A percentile compares a stretch with the other conserved stretches of the same genome.
These are phyloP conservation scores for Ustilago curta DNA, from an alignment of 1,284 basidiomycete genomes.

Conservation along the genomic window DNA sequence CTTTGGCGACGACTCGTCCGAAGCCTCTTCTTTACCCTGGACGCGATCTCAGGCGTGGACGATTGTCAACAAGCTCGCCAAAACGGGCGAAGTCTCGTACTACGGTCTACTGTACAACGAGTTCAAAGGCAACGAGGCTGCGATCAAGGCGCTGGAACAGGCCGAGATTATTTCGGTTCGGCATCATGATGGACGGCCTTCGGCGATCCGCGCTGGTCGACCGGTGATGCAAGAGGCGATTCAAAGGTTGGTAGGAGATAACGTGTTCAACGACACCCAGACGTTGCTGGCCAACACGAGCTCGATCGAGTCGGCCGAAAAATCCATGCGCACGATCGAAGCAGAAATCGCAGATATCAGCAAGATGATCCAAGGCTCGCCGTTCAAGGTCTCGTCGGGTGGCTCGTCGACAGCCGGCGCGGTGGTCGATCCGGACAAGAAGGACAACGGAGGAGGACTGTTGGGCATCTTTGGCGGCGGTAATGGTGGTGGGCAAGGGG, in stretches of 20 bases:
- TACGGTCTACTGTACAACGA: conserved; percentile 84
- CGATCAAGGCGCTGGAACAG: conserved; percentile 87
- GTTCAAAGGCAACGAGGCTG: conserved; percentile 89
- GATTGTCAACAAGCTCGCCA: conserved; percentile 80
- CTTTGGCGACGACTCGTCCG: conserved; percentile 89
- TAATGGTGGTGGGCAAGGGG: not conserved
- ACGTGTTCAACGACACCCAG: conserved; percentile 82
- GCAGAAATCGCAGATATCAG: conserved; percentile 75
- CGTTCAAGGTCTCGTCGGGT: conserved; percentile 64
- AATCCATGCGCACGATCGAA: conserved; percentile 79
- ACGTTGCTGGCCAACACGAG: conserved; percentile 74
- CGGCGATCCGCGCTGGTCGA: conserved; percentile 85
- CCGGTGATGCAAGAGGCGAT: conserved; percentile 90
- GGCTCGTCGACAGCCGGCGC: conserved; percentile 25
- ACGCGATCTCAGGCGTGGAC: conserved; percentile 88
- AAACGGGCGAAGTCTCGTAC: conserved; percentile 81
- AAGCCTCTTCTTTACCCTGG: conserved; percentile 86
- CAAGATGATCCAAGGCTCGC: conserved; percentile 62
- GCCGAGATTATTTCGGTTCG: conserved; percentile 86
- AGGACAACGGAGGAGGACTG: conserved; percentile 5
- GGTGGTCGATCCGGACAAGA: conserved; percentile 15
- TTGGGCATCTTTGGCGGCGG: conserved; percentile 13
- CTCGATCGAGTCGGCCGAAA: conserved; percentile 77
- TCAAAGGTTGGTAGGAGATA: conserved; percentile 80
- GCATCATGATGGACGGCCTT: conserved; percentile 85